These are phyloP conservation scores for Eutrema salsugineum DNA, from an alignment of 441 rosid species.

Conservation along the genomic window DNA sequence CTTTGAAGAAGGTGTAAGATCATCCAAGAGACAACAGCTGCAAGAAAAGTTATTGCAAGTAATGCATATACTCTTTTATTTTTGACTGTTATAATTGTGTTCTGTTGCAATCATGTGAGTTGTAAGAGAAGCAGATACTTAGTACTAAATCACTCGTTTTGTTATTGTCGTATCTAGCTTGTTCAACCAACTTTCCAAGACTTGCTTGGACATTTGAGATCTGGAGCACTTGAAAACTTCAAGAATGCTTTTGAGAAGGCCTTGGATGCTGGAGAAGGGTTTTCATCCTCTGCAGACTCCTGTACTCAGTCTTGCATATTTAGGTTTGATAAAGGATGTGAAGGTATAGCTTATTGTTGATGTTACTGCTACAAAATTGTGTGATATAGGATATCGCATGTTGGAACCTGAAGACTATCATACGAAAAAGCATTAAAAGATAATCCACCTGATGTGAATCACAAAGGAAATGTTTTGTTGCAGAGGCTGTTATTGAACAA, in stretches of 20 bases:
- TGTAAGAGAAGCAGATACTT: not conserved
- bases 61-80: conserved; percentile 28
- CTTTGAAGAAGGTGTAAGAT: conserved; percentile 95
- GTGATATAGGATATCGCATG: conserved; percentile 3
- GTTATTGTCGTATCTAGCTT: conserved; percentile 48
- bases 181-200: conserved; percentile 83
- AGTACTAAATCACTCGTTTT: conserved; percentile 10
- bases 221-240: conserved; percentile 61
- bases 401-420: conserved; percentile 7
- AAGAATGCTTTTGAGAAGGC: conserved; percentile 74
- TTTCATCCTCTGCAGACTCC: conserved; percentile 52
- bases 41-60: conserved; percentile 90
- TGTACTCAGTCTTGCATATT: conserved; percentile 50
- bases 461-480: conserved; percentile 20
- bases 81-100: not conserved
- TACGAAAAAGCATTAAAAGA: not conserved
- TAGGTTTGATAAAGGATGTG: conserved; percentile 64
- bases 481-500: conserved; percentile 83
- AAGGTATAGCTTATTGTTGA: conserved; percentile 43
- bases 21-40: conserved; percentile 77
- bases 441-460: not conserved
- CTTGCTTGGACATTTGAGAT: conserved; percentile 70
- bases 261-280: conserved; percentile 66
- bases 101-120: not conserved
- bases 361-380: not conserved